Base-by-base conservation (phyloP, 495 filamentous ascomycete genomes). In the Apiosordaria backusii region DNA sequence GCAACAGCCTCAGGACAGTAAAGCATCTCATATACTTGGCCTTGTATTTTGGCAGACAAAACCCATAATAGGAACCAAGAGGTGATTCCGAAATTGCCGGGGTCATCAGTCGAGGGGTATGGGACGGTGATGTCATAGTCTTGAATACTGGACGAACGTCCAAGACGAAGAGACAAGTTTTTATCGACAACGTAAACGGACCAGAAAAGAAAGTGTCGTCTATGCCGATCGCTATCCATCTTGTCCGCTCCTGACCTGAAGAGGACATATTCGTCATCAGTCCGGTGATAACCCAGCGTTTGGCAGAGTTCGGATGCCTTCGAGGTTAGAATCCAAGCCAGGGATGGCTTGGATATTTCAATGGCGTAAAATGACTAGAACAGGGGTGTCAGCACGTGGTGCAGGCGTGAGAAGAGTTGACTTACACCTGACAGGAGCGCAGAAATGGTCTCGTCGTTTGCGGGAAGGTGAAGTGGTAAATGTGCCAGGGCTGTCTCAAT, bases 271-370 rank as follows among this genome's bases (percentile, higher is more conserved):
- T 22, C 23, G 2, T 35, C 29, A 1, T 50, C 13, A 0, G 78
- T 71, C 25, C 86, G 84, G 66, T 90, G 87, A 60, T 86, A 88
- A 4, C 87, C 88, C 0, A 89, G 78, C 0, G 81, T 84, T 66
- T 88, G 84, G 70, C 86, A 88, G 57, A 90, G 76, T 15, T 84
- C 80, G 4, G 82, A 82, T 0, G 86, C 87, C 4, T 78, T 82
- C 0, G 84, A 82, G 1, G 77, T 80, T 21, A 90, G 70, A 0
- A 83, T 81, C 85, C 87, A 87, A n/a, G 82, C 82, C 4, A 89
- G 77, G 0, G 86, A 88, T 0, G 87, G 87, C 57, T 87, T 85
- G 1, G 83, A 85, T 5, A 88, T 79, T 58, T 90, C 86, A 13
- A 88, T 81, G 4, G 84, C 83, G 68, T 87, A 86, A 26, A 73